Evolutionary conservation across 2,329 filamentous ascomycete species (phyloP).

Genomic region (Thelonectria discophora): DNA sequence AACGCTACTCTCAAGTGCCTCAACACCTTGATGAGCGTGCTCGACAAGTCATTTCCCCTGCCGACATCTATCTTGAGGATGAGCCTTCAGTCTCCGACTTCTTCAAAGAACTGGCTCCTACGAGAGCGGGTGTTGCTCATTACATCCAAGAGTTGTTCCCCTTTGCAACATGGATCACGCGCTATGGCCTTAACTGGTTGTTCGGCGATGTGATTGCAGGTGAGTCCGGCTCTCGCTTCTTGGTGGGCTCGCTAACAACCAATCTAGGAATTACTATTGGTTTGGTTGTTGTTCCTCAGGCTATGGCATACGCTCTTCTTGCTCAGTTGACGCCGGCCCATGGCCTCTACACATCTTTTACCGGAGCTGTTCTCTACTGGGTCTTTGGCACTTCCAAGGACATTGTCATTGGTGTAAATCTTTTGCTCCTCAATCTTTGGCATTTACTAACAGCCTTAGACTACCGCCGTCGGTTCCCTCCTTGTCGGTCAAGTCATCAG

Average conservation of each 20-base stretch:
- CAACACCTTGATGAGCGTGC: slow-evolving; percentile 40
- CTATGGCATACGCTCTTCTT: slow-evolving; percentile 80
- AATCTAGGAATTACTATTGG: slow-evolving; percentile 54
- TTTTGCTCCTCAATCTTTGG: no score
- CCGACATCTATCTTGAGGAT: slow-evolving; percentile 62
- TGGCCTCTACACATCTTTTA: slow-evolving; percentile 84
- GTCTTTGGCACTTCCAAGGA: slow-evolving; percentile 86
- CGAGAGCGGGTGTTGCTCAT: slow-evolving; percentile 50
- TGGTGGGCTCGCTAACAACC: neutral
- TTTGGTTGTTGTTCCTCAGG: slow-evolving; percentile 79
- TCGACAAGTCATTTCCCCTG: slow-evolving; percentile 37
- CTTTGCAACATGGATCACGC: slow-evolving; percentile 72
- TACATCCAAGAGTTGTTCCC: slow-evolving; percentile 70
- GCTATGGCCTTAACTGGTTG: slow-evolving; percentile 79
- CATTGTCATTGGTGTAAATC: slow-evolving; percentile 75
- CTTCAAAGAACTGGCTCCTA: slow-evolving; percentile 64
- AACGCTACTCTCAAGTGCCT: slow-evolving; percentile 41
- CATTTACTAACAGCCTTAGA: slow-evolving; percentile 52
- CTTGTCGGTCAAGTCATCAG: slow-evolving; percentile 58
- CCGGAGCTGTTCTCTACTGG: slow-evolving; percentile 83
- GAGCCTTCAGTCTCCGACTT: slow-evolving; percentile 73
- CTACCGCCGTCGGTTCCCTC: slow-evolving; percentile 61
- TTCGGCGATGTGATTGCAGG: slow-evolving; percentile 78
- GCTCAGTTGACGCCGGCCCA: slow-evolving; percentile 74
- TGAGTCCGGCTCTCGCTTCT: slow-evolving; percentile 37